A percentile compares a stretch with the other conserved stretches of the same genome.
phyloP scores from a whole-genome alignment of 2,329 filamentous ascomycete genomes.

The Calonectria pteridis region DNA sequence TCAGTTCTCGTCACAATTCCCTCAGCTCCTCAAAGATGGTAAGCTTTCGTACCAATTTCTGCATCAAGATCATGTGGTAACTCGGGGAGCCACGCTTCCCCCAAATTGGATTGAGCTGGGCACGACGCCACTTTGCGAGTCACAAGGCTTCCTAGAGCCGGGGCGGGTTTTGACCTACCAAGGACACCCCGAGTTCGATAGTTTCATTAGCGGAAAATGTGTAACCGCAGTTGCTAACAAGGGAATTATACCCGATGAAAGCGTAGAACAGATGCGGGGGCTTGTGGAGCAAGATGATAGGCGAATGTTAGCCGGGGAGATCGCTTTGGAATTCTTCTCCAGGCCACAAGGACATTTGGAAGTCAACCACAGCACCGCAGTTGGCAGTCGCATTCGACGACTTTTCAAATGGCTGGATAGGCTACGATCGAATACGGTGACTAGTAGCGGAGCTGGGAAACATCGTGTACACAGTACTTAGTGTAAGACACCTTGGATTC shows the following conservation, averaged over 20 bases:
- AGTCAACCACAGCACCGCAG: background rate
- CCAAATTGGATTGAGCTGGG: constrained; percentile 3
- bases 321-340: background rate
- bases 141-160: background rate
- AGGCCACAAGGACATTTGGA: background rate
- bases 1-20: background rate
- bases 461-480: background rate
- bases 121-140: background rate
- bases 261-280: background rate
- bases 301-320: background rate
- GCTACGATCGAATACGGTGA: background rate
- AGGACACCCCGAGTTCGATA: constrained; percentile 1
- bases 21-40: background rate
- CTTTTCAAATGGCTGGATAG: background rate
- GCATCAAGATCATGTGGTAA: background rate
- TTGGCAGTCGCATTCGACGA: background rate
- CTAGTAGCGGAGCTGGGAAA: background rate
- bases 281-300: background rate
- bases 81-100: background rate
- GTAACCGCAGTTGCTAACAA: background rate
- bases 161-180: constrained; percentile 1
- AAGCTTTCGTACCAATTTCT: constrained; percentile 4
- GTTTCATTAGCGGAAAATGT: background rate
- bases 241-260: background rate
- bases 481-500: background rate